phyloP scores from a whole-genome alignment of 2,329 filamentous ascomycete genomes.

The Aureobasidium lini region DNA sequence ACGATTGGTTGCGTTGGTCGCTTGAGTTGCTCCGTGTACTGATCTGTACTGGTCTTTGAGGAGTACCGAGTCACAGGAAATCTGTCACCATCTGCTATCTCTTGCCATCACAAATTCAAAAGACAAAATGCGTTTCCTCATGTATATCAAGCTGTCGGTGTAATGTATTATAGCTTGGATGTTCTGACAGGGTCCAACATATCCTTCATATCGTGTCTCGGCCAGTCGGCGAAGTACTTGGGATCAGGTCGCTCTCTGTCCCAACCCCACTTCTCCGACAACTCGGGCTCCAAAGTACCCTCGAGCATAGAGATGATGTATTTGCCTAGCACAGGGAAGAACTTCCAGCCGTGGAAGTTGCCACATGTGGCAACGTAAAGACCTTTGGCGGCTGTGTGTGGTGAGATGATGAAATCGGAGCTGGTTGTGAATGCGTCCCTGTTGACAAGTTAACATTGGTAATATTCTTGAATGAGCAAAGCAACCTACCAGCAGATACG shows the following conservation, averaged over 20 bases:
- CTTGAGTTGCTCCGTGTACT: not conserved
- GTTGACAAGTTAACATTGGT: conserved; percentile 5
- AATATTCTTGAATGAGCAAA: not conserved
- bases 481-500: conserved; percentile 57
- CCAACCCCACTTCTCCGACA: conserved; percentile 49
- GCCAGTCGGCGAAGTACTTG: conserved; percentile 48
- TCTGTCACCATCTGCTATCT: not conserved
- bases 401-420: conserved; percentile 44
- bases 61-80: not conserved
- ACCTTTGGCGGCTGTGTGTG: conserved; percentile 34
- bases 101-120: not conserved
- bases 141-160: conserved; percentile 9
- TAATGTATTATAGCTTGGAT: conserved; percentile 12
- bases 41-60: not conserved
- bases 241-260: conserved; percentile 52
- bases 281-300: conserved; percentile 34
- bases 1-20: not conserved
- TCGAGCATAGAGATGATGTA: conserved; percentile 30
- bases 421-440: conserved; percentile 60
- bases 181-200: conserved; percentile 31
- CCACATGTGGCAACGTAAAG: conserved; percentile 41
- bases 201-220: conserved; percentile 51
- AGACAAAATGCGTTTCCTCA: conserved; percentile 4
- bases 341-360: conserved; percentile 33
- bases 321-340: conserved; percentile 30